Base-by-base conservation (phyloP, 208 protist species). In the Trypanosoma boissoni region DNA sequence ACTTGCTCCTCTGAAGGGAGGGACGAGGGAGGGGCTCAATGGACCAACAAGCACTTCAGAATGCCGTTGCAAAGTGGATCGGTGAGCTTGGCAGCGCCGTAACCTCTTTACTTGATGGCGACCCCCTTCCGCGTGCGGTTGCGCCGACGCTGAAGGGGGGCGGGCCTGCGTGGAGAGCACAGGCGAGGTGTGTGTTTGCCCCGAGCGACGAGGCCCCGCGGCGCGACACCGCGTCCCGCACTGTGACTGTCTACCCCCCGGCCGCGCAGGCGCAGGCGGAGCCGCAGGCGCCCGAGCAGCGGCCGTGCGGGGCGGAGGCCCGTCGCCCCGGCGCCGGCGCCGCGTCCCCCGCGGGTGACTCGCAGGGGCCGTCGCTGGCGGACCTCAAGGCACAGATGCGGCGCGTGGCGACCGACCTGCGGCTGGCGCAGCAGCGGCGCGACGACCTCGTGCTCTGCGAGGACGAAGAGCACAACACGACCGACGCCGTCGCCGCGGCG, bases 361-460 rank as follows among this genome's bases (percentile, higher is more conserved):
- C 34, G 18, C 36, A 28, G 24, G 51, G 10, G 10, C 36, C 36
- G 6, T 41, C 59, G 48, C 61, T 85, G 9, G 49, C 66, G 1
- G 73, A 74, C 12, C 21, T 93, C 12, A 90, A 90, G 68, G 18
- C 46, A 21, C 61, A 78, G 48, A 63, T 91, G 59, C 53, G 68
- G 1, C 42, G 46, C 10, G 41, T 87, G 23, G 70, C 77, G 0
- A 44, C 55, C 54, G 67, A 76, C 52, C 76, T 92, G 16, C 73
- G 76, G 6, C 31, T 20, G 14, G 76, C 73, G 12, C 82, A 90
- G 52, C 76, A 76, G 44, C 59, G 51, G 8, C 80, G 83, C 27
- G 83, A 93, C 34, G 83, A 93, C 24, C 50, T 90, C 20, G 51
- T 93, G 20, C 60, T 90, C 5, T 56, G 74, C 12, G 81, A 93